Evolutionary conservation across 179 eudicot species (phyloP).

Genomic region (Patellifolia procumbens): DNA sequence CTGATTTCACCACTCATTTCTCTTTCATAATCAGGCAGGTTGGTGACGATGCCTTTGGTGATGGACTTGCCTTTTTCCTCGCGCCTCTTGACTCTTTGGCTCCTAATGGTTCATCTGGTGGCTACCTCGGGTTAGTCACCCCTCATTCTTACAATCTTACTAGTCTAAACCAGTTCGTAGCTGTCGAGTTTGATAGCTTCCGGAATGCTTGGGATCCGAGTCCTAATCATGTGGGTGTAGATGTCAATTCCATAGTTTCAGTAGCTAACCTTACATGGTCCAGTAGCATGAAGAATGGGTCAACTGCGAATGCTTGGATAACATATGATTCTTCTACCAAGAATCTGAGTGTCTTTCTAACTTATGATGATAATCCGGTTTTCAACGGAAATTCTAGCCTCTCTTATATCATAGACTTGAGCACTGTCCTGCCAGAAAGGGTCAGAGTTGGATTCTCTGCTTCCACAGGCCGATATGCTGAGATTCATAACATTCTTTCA

Average conservation of each 20-base stretch:
- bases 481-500: constrained; percentile 41
- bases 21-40: constrained; percentile 36
- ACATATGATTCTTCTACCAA: constrained; percentile 39
- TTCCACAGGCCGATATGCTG: constrained; percentile 37
- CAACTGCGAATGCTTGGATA: constrained; percentile 46
- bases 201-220: constrained; percentile 8
- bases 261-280: constrained; percentile 24
- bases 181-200: constrained; percentile 18
- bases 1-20: constrained; percentile 50
- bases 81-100: constrained; percentile 27
- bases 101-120: constrained; percentile 38
- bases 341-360: constrained; percentile 44
- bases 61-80: constrained; percentile 51
- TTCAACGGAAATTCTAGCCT: constrained; percentile 33
- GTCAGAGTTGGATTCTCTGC: constrained; percentile 52
- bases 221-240: constrained; percentile 45
- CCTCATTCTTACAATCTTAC: not conserved
- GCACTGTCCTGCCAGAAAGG: constrained; percentile 36
- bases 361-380: constrained; percentile 35
- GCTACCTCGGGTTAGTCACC: constrained; percentile 42
- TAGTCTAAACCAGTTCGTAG: constrained; percentile 14
- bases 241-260: constrained; percentile 46
- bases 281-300: constrained; percentile 29
- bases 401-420: constrained; percentile 41
- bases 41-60: constrained; percentile 12